Conservation (phyloP, 495 filamentous ascomycete species). For the Choiromyces venosus region DNA sequence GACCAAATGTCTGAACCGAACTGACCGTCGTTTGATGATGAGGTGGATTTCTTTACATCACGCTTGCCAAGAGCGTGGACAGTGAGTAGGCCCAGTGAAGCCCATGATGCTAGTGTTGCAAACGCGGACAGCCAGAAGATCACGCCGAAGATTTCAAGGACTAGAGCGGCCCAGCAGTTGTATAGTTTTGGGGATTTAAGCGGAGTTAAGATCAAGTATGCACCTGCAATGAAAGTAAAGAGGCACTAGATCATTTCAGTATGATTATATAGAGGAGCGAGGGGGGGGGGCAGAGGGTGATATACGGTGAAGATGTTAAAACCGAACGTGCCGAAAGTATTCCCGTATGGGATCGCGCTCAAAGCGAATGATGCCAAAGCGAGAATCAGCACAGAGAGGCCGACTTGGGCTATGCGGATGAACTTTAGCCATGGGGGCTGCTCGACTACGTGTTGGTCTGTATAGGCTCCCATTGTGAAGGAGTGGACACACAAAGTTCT, state of each 20-base stretch:
- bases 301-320: slow-evolving; percentile 24
- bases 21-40: not conserved
- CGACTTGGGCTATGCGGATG: slow-evolving; percentile 14
- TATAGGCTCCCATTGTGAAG: slow-evolving; percentile 2
- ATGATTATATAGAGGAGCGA: not conserved
- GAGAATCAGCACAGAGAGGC: slow-evolving; percentile 7
- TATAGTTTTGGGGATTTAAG: slow-evolving; percentile 7
- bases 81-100: not conserved
- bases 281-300: not conserved
- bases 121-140: slow-evolving; percentile 23
- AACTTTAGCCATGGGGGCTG: slow-evolving; percentile 20
- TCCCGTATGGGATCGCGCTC: slow-evolving; percentile 3
- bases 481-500: not conserved
- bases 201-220: slow-evolving; percentile 16
- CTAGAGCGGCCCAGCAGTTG: slow-evolving; percentile 24
- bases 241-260: slow-evolving; percentile 4
- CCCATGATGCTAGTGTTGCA: slow-evolving; percentile 16
- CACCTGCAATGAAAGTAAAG: slow-evolving; percentile 14
- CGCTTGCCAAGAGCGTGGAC: not conserved
- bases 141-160: slow-evolving; percentile 17
- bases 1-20: not conserved
- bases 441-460: slow-evolving; percentile 16
- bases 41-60: not conserved
- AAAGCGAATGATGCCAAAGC: slow-evolving; percentile 8
- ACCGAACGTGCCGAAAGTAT: slow-evolving; percentile 17